phyloP scores from a whole-genome alignment of 1,139 yeast species.

The Yamadazyma trypodendri region DNA sequence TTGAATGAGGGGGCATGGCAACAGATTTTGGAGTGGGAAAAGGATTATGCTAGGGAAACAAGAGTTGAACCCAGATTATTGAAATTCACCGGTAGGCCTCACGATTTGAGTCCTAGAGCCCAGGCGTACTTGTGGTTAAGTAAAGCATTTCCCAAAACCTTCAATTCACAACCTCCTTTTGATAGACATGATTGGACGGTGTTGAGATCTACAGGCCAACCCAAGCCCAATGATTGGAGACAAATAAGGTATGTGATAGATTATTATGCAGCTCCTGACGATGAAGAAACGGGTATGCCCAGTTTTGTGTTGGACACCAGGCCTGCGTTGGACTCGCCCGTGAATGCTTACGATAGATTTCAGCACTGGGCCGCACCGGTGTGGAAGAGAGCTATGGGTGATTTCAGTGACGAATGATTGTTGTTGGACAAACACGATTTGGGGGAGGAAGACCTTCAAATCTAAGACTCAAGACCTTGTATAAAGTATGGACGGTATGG shows the following conservation, averaged over 20 bases:
- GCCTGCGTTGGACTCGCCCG: slow-evolving; percentile 79
- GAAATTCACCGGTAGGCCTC: slow-evolving; percentile 90
- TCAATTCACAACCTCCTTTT: slow-evolving; percentile 82
- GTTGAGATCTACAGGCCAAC: slow-evolving; percentile 56
- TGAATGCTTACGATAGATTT: slow-evolving; percentile 66
- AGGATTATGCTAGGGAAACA: slow-evolving; percentile 48
- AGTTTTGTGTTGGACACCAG: slow-evolving; percentile 90
- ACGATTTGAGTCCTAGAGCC: slow-evolving; percentile 88
- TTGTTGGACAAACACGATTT: too few species aligned
- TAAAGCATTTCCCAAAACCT: slow-evolving; percentile 67
- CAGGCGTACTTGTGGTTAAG: slow-evolving; percentile 65
- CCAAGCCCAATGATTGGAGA: slow-evolving; percentile 41
- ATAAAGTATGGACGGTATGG: background rate
- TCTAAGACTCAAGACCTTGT: background rate
- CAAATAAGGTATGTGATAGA: slow-evolving; percentile 89
- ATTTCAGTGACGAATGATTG: slow-evolving; percentile 3
- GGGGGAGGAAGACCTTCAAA: too few species aligned
- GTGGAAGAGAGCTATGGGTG: slow-evolving; percentile 48
- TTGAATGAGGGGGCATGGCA: slow-evolving; percentile 98
- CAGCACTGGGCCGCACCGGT: slow-evolving; percentile 45
- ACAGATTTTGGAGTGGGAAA: slow-evolving; percentile 91
- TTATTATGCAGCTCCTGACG: slow-evolving; percentile 91
- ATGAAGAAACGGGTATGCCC: slow-evolving; percentile 83
- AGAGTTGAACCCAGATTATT: slow-evolving; percentile 70
- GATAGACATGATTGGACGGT: slow-evolving; percentile 99